phyloP scores from a whole-genome alignment of 1,284 basidiomycete species.

The Neolentinus lepideus region DNA sequence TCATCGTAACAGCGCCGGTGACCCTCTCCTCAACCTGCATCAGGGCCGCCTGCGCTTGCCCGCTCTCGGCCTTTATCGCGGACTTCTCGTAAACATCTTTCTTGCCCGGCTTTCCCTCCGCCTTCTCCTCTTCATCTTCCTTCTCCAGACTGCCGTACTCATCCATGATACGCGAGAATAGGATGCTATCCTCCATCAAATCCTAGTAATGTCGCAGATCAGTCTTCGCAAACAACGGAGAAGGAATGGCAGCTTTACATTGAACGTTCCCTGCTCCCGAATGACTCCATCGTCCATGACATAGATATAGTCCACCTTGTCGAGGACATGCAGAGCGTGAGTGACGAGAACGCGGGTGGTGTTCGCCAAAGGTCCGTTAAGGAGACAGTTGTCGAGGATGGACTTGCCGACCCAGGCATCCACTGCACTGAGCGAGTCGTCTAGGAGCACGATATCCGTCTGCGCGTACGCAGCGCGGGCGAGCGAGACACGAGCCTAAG shows the following conservation, averaged over 20 bases:
- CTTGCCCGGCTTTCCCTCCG: conserved; percentile 11
- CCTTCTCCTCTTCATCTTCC: conserved; percentile 19
- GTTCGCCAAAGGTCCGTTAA: conserved; percentile 46
- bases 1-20: conserved; percentile 42
- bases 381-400: conserved; percentile 55
- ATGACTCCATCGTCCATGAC: conserved; percentile 67
- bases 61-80: conserved; percentile 17
- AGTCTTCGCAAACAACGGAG: background rate
- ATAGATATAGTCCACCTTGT: conserved; percentile 62
- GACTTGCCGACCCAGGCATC: conserved; percentile 63
- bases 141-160: conserved; percentile 46
- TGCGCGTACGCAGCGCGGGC: conserved; percentile 77
- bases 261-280: conserved; percentile 56
- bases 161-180: conserved; percentile 56
- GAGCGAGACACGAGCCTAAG: conserved; percentile 71
- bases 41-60: conserved; percentile 23
- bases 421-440: conserved; percentile 68
- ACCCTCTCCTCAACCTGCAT: conserved; percentile 53
- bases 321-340: conserved; percentile 68
- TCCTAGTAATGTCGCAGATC: conserved; percentile 24
- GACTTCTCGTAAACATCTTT: conserved; percentile 18
- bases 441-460: conserved; percentile 67
- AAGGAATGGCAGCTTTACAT: conserved; percentile 23
- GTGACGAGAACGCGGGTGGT: conserved; percentile 75
- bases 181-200: conserved; percentile 41